phyloP scores from a whole-genome alignment of 345 rosid species.

The Arabidopsis suecica region DNA sequence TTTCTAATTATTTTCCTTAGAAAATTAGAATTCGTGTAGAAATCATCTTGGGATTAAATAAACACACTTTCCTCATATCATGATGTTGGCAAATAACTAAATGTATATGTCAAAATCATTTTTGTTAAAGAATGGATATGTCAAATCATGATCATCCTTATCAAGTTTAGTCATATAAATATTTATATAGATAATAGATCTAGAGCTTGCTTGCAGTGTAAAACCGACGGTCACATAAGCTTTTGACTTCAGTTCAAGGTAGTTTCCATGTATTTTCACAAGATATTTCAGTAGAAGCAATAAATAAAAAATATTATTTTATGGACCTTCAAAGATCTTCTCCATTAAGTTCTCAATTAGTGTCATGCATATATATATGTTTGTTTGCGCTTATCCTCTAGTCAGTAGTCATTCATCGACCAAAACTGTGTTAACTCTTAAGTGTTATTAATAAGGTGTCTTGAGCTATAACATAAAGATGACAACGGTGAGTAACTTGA shows the following conservation, averaged over 20 bases:
- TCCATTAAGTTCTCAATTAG: constrained; percentile 8
- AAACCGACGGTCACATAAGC: constrained; percentile 16
- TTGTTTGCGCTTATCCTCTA: not conserved
- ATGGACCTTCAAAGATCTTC: constrained; percentile 31
- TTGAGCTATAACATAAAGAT: constrained; percentile 17
- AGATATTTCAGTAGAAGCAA: constrained; percentile 28
- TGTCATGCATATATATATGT: constrained; percentile 5
- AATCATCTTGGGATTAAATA: not conserved
- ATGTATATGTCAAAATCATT: constrained; percentile 6
- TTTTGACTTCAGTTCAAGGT: constrained; percentile 37
- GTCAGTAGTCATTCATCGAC: constrained; percentile 12
- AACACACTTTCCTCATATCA: constrained; percentile 13
- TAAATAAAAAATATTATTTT: constrained; percentile 30
- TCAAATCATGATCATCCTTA: constrained; percentile 23
- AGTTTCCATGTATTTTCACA: constrained; percentile 40
- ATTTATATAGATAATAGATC: not conserved
- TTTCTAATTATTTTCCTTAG: not conserved
- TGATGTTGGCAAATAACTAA: constrained; percentile 33
- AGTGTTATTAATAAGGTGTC: constrained; percentile 2
- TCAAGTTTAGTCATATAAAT: constrained; percentile 22
- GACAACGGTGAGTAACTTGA: constrained; percentile 47
- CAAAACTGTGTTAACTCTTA: constrained; percentile 2
- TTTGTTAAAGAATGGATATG: not conserved
- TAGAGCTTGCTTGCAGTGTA: constrained; percentile 8
- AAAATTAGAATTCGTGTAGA: not conserved